A percentile compares a stretch with the other conserved stretches of the same genome.
These are phyloP conservation scores for Alternaria arborescens DNA, from an alignment of 2,329 filamentous ascomycete genomes.

Conservation along the genomic window DNA sequence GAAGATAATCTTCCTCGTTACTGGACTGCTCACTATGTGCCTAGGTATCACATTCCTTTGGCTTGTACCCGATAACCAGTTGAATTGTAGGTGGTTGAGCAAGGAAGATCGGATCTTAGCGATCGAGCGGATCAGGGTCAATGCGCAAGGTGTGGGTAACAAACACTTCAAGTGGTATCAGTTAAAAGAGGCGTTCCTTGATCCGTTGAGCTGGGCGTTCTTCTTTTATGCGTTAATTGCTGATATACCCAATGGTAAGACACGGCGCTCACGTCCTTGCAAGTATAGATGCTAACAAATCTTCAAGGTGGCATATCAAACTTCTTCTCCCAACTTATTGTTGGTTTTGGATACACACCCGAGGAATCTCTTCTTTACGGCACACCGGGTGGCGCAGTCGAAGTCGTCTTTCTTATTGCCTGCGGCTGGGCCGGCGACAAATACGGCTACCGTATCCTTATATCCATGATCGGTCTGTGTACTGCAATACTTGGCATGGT, in stretches of 20 bases:
- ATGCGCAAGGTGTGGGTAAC: slow-evolving; percentile 78
- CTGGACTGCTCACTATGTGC: slow-evolving; percentile 54
- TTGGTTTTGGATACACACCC: slow-evolving; percentile 70
- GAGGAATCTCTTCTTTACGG: slow-evolving; percentile 71
- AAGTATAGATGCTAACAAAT: not conserved
- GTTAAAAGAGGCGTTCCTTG: slow-evolving; percentile 65
- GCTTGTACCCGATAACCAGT: slow-evolving; percentile 65
- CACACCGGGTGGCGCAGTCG: slow-evolving; percentile 70
- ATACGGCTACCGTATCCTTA: slow-evolving; percentile 65
- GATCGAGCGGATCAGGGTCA: slow-evolving; percentile 74
- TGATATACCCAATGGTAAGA: slow-evolving; percentile 64
- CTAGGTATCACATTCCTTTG: slow-evolving; percentile 57
- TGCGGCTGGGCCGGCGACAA: slow-evolving; percentile 66
- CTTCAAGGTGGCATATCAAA: slow-evolving; percentile 61
- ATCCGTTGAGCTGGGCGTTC: slow-evolving; percentile 69
- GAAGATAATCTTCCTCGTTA: slow-evolving; percentile 66
- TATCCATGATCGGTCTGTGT: slow-evolving; percentile 62
- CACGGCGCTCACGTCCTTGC: too few species aligned
- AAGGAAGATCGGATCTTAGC: slow-evolving; percentile 73
- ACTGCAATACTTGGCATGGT: slow-evolving; percentile 67
- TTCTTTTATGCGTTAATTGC: slow-evolving; percentile 65
- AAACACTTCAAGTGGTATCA: slow-evolving; percentile 75
- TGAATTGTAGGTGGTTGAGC: slow-evolving; percentile 69
- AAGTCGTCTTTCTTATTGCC: slow-evolving; percentile 66
- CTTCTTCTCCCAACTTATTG: slow-evolving; percentile 70